phyloP scores from a whole-genome alignment of 2,329 filamentous ascomycete species.

The Westerdykella aurantiaca region DNA sequence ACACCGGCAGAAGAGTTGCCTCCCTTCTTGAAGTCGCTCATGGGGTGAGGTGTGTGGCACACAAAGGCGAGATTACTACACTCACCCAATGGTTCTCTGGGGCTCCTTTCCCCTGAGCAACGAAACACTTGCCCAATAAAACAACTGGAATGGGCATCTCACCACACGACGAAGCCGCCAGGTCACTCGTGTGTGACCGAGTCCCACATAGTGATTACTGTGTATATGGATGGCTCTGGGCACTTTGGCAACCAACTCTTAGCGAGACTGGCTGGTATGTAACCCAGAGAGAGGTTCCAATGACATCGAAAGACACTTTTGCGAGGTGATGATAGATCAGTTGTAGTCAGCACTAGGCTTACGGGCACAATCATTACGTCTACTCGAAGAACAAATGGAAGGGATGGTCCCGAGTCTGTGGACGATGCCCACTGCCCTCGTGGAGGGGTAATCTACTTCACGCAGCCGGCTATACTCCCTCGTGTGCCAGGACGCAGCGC shows the following conservation, averaged over 20 bases:
- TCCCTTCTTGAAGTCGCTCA: not conserved
- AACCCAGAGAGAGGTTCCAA: not conserved
- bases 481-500: conserved; percentile 5
- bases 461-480: conserved; percentile 13
- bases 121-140: not conserved
- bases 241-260: not conserved
- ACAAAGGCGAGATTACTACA: not conserved
- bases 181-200: not conserved
- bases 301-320: not conserved
- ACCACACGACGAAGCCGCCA: not conserved
- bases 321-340: not conserved
- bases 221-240: not conserved
- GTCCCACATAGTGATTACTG: not conserved
- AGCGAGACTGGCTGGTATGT: not conserved
- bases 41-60: not conserved
- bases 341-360: not conserved
- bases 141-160: not conserved
- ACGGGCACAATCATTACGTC: not conserved
- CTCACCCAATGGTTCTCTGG: not conserved
- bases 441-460: conserved; percentile 18
- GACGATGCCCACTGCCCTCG: conserved; percentile 6
- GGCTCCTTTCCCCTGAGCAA: not conserved
- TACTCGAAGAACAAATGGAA: not conserved
- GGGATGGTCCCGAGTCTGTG: not conserved
- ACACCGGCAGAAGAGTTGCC: not conserved